Evolutionary conservation across 108 stramenopile species (phyloP), one percentile per base, ranked within the genome.

Genomic region (Cyclostephanos invisitatus): DNA sequence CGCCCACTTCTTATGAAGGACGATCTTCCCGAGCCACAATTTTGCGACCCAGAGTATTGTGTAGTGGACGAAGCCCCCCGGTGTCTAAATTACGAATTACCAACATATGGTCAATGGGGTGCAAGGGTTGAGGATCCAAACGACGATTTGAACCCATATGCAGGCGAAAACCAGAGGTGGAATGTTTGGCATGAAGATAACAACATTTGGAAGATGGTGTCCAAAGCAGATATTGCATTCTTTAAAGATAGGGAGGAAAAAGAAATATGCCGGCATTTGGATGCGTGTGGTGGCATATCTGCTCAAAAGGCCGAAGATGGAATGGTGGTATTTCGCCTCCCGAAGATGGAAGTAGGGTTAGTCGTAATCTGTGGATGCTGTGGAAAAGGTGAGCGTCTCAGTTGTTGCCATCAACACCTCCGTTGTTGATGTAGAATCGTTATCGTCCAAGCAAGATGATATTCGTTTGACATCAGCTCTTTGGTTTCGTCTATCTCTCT

Each of bases 81-180:
- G 18, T 84, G 84, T 40, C 64, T 84, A 58, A 84, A 84, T 64
- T 80, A 74, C 62, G 84, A 84, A 53, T 62, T 78, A 53, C 84
- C 84, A 59, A 82, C 81, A 5, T 84, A 68, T 75, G 84, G 84
- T 0, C 38, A 53, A 35, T 80, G 73, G 79, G 79, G 79, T 27
- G 68, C 79, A 3, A 53, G 73, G 22, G 72, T 80, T 24, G 79
- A 80, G 51, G 79, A 80, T 36, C 79, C 79, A 37, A 18, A 57
- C 24, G 79, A 73, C 50, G 62, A 78, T 68, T 64, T 84, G 25
- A 84, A 84, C 70, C 77, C 72, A 25, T 74, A 84, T 68, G 48
- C 64, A 20, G 74, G 68, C 21, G 73, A 74, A 66, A 38, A 27
- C 17, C 81, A 84, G 72, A 78, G 79, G 0, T 84, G 84, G 84